Evolutionary conservation across 1,284 basidiomycete genomes (phyloP).

Genomic region (Neolentinus lepideus): DNA sequence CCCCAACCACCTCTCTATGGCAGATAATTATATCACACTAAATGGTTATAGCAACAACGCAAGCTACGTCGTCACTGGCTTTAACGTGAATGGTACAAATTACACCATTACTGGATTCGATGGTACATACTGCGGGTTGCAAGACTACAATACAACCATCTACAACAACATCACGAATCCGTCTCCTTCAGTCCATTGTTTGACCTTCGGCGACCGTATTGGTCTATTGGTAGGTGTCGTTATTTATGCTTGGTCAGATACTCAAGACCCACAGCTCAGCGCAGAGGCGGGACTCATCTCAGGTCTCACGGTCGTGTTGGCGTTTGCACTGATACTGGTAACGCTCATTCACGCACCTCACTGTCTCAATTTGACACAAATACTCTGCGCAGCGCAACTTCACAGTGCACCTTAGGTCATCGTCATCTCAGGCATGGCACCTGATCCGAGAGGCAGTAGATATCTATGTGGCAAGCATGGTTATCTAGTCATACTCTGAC

Average conservation of each 20-base stretch:
- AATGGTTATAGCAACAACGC: too few species aligned
- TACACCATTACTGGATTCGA: neutral
- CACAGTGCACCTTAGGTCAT: neutral
- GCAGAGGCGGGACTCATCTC: neutral
- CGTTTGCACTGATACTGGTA: neutral
- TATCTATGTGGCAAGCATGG: neutral
- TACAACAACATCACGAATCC: neutral
- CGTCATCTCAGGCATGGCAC: neutral
- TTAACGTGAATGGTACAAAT: neutral
- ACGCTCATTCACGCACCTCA: neutral
- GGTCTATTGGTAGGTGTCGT: neutral
- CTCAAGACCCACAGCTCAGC: neutral
- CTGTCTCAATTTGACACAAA: neutral
- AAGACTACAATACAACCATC: neutral
- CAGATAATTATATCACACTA: too few species aligned
- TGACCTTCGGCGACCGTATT: neutral
- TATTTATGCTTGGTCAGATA: neutral
- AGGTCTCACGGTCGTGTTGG: neutral
- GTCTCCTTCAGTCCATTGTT: neutral
- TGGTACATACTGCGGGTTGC: neutral
- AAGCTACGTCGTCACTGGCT: neutral
- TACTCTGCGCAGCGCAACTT: neutral
- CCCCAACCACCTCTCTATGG: too few species aligned
- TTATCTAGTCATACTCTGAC: neutral
- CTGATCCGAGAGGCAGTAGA: neutral